Conservation (phyloP, 345 rosid genomes). For the Brassica juncea region DNA sequence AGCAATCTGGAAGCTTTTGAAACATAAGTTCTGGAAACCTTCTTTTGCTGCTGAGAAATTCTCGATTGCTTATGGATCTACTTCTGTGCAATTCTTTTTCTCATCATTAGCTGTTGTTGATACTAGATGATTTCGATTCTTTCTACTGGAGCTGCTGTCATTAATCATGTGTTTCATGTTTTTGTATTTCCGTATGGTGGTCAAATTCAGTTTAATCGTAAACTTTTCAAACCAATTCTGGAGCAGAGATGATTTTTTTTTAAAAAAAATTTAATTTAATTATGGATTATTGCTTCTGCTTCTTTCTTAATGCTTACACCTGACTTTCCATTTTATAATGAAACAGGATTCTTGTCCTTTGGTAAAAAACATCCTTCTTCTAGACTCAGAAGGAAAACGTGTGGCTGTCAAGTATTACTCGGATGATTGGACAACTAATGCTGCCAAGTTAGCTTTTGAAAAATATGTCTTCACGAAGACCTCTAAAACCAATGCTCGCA, state of each 20-base stretch:
- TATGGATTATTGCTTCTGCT: neutral
- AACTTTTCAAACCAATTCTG: neutral
- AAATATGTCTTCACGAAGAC: slow-evolving; percentile 72
- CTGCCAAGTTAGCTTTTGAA: slow-evolving; percentile 70
- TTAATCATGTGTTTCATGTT: neutral
- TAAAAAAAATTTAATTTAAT: too few relatives aligned
- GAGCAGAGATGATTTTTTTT: slow-evolving; percentile 5
- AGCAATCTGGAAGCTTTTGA: neutral
- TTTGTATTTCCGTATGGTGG: neutral
- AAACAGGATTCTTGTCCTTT: slow-evolving; percentile 71
- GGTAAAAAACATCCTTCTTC: slow-evolving; percentile 82
- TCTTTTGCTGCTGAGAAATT: neutral
- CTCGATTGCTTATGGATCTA: neutral
- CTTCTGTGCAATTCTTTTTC: neutral
- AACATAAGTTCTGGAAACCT: neutral
- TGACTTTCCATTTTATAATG: neutral
- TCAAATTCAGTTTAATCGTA: neutral
- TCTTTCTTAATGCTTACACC: neutral
- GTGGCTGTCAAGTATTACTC: slow-evolving; percentile 86
- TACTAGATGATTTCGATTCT: neutral
- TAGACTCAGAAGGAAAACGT: slow-evolving; percentile 95
- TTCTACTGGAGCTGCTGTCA: neutral
- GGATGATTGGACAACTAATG: slow-evolving; percentile 88
- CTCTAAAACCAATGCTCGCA: slow-evolving; percentile 79
- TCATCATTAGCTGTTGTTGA: neutral